A percentile compares a stretch with the other conserved stretches of the same genome.
Conservation (phyloP, 306 rosid species). For the Vigna reflexopilosa region DNA sequence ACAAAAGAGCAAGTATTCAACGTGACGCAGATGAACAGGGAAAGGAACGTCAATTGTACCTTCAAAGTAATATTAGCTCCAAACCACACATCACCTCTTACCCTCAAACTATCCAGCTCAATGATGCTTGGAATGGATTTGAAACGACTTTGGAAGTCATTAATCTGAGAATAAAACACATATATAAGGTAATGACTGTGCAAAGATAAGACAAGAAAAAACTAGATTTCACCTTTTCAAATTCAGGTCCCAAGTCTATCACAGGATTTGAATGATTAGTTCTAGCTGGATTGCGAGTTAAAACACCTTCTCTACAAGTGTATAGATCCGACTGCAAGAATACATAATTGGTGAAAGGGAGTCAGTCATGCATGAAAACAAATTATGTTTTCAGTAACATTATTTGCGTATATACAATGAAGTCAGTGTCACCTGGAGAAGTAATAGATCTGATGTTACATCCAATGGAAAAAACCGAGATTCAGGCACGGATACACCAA, state of each 20-base stretch:
- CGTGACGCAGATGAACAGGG: slow-evolving; percentile 2
- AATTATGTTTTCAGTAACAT: background rate
- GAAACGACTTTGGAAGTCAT: slow-evolving; percentile 69
- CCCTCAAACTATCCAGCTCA: slow-evolving; percentile 72
- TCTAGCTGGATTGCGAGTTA: slow-evolving; percentile 72
- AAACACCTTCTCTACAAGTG: slow-evolving; percentile 55
- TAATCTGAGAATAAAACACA: slow-evolving; percentile 56
- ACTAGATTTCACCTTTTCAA: slow-evolving; percentile 65
- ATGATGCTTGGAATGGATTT: slow-evolving; percentile 68
- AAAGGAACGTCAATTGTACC: slow-evolving; percentile 60
- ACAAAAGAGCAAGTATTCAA: slow-evolving; percentile 20
- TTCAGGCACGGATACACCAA: slow-evolving; percentile 67
- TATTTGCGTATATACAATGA: slow-evolving; percentile 13
- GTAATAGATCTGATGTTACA: slow-evolving; percentile 68
- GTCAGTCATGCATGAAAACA: slow-evolving; percentile 5
- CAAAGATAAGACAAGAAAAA: background rate
- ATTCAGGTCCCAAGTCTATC: slow-evolving; percentile 75
- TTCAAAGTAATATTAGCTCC: slow-evolving; percentile 67
- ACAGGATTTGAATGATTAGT: slow-evolving; percentile 64
- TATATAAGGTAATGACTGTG: slow-evolving; percentile 8
- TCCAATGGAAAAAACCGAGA: slow-evolving; percentile 63
- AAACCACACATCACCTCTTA: slow-evolving; percentile 84
- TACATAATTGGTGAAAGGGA: slow-evolving; percentile 31
- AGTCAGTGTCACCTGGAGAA: slow-evolving; percentile 61
- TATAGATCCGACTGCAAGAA: slow-evolving; percentile 75